Base-by-base conservation (phyloP, 805 yeast species). In the Candida bentonensis region DNA sequence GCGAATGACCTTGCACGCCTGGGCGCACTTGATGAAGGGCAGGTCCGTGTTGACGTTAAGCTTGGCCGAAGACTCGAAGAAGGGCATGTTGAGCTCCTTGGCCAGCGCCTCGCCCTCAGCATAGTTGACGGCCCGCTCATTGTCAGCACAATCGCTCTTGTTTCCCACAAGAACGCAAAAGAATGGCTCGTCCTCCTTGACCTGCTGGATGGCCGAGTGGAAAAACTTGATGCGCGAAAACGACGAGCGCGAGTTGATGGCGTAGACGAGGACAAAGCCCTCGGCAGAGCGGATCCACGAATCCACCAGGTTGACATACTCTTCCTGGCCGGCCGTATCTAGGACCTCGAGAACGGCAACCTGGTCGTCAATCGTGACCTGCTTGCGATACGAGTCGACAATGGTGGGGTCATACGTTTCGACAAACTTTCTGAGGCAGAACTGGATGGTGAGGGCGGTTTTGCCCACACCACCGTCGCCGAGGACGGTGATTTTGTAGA, bases 401-500 rank as follows among this genome's bases (percentile, higher is more conserved):
- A 88, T 88, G 15, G 99, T 92, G 13, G 99, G 98, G 64, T 92
- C 98, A 57, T 92, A 92, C 55, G 92, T 96, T 63, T 88, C 96
- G 27, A 92, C 95, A 59, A 92, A 92, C 60, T 88, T 96, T 41
- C 87, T 78, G 61, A 92, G 94, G 47, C 66, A 62, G 23, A 62
- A 54, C 64, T 89, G 95, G 53, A 92, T 89, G 33, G 97, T 92
- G 51, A 92, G 69, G 3, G 98, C 97, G 13, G 95, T 84, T 64
- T 92, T 92, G 65, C 99, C 99, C 44, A 92, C 98, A 64, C 96
- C 96, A 62, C 97, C 97, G 43, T 96, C 97, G 46, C 98, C 99
- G 44, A 92, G 95, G 42, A 92, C 96, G 11, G 92, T 96, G 47
- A 92, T 66, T 60, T 89, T 85, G 61, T 79, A 87, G 62, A 64